Percentiles rank a stretch among this genome's conserved stretches.
Evolutionary conservation across 2,329 filamentous ascomycete genomes (phyloP).

Genomic region (Scorias spongiosa): DNA sequence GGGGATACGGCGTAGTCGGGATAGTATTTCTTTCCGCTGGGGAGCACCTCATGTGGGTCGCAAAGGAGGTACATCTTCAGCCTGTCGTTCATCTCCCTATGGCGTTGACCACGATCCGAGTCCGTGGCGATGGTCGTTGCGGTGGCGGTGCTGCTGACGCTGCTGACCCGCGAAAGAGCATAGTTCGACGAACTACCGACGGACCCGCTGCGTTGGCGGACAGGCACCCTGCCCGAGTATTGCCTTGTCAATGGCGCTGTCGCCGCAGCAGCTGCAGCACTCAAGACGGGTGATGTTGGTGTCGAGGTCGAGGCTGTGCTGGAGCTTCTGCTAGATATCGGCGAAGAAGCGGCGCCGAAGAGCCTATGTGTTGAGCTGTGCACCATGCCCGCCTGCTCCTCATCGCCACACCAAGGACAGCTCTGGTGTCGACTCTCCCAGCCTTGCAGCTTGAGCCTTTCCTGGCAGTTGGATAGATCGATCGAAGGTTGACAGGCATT

Average conservation of each 20-base stretch:
- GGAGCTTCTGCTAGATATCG: not conserved
- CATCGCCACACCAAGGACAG: conserved; percentile 31
- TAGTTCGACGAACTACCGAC: conserved; percentile 8
- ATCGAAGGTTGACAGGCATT: conserved; percentile 27
- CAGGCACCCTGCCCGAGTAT: conserved; percentile 5
- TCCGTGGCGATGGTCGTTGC: conserved; percentile 9
- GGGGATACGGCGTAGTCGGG: conserved; percentile 9
- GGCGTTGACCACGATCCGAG: conserved; percentile 14
- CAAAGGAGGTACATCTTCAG: conserved; percentile 18
- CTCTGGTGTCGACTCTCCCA: conserved; percentile 34
- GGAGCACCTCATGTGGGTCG: conserved; percentile 17
- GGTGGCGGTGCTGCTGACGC: conserved; percentile 8
- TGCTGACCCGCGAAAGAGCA: conserved; percentile 16
- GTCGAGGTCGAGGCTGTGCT: conserved; percentile 10
- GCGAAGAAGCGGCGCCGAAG: conserved; percentile 22
- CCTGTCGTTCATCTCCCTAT: conserved; percentile 21
- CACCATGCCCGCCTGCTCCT: conserved; percentile 14
- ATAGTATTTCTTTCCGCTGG: conserved; percentile 18
- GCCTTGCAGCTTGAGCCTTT: conserved; percentile 30
- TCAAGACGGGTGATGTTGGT: conserved; percentile 6
- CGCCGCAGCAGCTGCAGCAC: not conserved
- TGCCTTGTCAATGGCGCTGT: conserved; percentile 4
- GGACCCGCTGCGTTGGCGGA: conserved; percentile 12
- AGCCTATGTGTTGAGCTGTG: conserved; percentile 30
- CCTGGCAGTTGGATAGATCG: conserved; percentile 32